A percentile compares a stretch with the other conserved stretches of the same genome.
Evolutionary conservation across 75 land plant genomes (phyloP).

Genomic region (Cunninghamia lanceolata): DNA sequence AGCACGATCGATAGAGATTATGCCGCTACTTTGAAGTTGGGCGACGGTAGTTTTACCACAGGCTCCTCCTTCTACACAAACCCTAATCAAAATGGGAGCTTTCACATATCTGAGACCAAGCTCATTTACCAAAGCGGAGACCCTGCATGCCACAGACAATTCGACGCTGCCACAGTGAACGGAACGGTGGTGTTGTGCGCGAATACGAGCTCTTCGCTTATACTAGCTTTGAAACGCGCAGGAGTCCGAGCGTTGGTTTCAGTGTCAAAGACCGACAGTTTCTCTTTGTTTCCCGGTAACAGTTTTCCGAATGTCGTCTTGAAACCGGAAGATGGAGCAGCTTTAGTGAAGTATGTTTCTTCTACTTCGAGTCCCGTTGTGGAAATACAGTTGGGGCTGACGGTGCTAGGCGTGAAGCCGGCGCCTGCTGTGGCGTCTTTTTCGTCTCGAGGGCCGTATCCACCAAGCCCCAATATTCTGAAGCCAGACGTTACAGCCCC

Average conservation of each 20-base stretch:
- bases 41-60: not conserved
- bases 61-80: not conserved
- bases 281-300: not conserved
- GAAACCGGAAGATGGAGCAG: not conserved
- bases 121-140: not conserved
- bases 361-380: not conserved
- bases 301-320: not conserved
- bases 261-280: not conserved
- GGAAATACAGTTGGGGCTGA: not conserved
- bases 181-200: conserved; percentile 8
- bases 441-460: too few relatives aligned
- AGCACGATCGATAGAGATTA: conserved; percentile 36
- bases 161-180: not conserved
- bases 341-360: not conserved
- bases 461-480: too few relatives aligned
- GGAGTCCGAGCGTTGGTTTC: not conserved
- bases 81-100: not conserved
- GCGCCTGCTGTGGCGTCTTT: not conserved
- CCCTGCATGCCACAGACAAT: too few relatives aligned
- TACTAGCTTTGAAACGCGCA: not conserved
- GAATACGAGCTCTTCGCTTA: conserved; percentile 9
- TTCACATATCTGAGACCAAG: not conserved
- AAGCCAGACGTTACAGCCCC: too few relatives aligned
- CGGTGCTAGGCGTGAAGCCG: not conserved
- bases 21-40: not conserved